phyloP scores from a whole-genome alignment of 257 asterid genomes.

The Solanum corneliomulleri region DNA sequence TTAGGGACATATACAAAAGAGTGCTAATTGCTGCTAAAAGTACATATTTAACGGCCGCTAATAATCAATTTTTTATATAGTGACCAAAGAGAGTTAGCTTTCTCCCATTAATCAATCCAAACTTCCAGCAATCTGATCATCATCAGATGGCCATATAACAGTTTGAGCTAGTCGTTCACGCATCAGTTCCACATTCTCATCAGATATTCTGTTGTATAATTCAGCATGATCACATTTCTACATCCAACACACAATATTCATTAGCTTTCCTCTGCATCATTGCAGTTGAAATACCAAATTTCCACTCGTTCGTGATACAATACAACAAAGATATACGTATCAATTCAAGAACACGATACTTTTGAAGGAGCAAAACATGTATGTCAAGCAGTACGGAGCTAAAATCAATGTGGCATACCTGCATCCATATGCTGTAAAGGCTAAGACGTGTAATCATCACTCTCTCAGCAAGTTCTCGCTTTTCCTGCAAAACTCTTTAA shows the following conservation, averaged over 20 bases:
- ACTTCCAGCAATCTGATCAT: slow-evolving; percentile 22
- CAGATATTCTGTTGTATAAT: slow-evolving; percentile 43
- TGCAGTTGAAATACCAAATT: neutral
- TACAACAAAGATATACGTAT: neutral
- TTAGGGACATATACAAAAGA: no score
- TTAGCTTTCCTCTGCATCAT: neutral
- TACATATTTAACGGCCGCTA: no score
- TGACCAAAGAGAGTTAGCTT: neutral
- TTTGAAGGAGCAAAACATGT: neutral
- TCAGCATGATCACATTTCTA: slow-evolving; percentile 53
- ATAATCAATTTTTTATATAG: no score
- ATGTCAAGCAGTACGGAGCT: neutral
- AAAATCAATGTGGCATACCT: slow-evolving; percentile 21
- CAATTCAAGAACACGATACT: neutral
- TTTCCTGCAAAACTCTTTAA: slow-evolving; percentile 32
- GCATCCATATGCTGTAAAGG: slow-evolving; percentile 56
- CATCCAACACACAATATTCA: neutral
- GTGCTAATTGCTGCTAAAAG: no score
- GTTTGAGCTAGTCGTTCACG: slow-evolving; percentile 57
- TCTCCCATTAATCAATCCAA: slow-evolving; percentile 5
- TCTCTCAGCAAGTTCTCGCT: slow-evolving; percentile 63
- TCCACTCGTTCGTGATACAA: neutral
- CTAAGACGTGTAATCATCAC: slow-evolving; percentile 68
- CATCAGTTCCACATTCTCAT: slow-evolving; percentile 55
- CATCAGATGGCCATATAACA: slow-evolving; percentile 42